phyloP scores from a whole-genome alignment of 805 yeast species.

The Saccharomyces jurei region DNA sequence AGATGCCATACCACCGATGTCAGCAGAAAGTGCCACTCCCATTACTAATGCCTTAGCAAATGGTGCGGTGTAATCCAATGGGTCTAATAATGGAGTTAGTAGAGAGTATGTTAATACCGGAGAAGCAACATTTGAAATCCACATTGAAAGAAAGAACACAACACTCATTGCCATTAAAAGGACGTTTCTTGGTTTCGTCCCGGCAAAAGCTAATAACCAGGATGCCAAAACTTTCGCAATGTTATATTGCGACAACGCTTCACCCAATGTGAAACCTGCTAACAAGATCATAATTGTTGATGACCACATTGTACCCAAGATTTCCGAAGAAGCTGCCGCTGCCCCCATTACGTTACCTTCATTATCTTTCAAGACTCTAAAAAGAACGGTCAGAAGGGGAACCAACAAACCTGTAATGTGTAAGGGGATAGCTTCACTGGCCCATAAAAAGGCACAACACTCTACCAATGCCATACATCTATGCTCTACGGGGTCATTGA shows the following conservation, averaged over 20 bases:
- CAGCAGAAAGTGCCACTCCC: constrained; percentile 87
- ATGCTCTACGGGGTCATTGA: constrained; percentile 52
- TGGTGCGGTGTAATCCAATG: constrained; percentile 66
- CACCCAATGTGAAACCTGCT: constrained; percentile 92
- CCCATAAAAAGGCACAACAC: constrained; percentile 74
- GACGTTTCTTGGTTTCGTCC: constrained; percentile 73
- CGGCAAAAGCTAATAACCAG: constrained; percentile 66
- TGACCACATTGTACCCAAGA: constrained; percentile 86
- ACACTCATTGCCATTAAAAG: constrained; percentile 76
- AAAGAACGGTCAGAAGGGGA: constrained; percentile 69
- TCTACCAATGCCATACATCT: constrained; percentile 61
- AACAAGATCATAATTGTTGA: constrained; percentile 81
- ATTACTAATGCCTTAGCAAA: constrained; percentile 78
- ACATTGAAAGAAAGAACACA: constrained; percentile 79
- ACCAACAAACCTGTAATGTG: constrained; percentile 83
- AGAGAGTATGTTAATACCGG: constrained; percentile 87
- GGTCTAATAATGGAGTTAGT: constrained; percentile 75
- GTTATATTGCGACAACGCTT: constrained; percentile 83
- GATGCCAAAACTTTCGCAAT: constrained; percentile 88
- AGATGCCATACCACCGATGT: constrained; percentile 92
- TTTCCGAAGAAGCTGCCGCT: constrained; percentile 54
- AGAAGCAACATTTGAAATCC: constrained; percentile 95
- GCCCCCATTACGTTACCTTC: constrained; percentile 53
- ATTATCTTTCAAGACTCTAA: constrained; percentile 51
- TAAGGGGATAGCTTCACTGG: constrained; percentile 87